A percentile compares a stretch with the other conserved stretches of the same genome.
Conservation (phyloP, 1,139 yeast genomes). For the Hemisphaericaspora xylanilytica region DNA sequence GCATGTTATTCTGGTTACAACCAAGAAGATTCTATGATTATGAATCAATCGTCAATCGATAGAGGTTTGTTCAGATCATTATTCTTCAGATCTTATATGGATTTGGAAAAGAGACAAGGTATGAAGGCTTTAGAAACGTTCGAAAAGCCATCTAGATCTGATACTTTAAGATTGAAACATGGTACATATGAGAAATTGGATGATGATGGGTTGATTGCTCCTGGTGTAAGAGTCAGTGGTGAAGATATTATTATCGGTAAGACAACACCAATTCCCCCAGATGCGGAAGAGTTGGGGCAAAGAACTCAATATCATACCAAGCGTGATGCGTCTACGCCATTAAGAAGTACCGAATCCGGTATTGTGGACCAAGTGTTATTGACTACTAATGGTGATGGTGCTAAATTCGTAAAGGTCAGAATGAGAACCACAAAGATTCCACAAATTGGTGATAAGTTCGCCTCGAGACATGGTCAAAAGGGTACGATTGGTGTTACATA, state of each 20-base stretch:
- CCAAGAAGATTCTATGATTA: slow-evolving; percentile 99
- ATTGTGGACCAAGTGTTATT: slow-evolving; percentile 96
- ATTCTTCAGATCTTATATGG: slow-evolving; percentile 97
- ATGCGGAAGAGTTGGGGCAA: slow-evolving; percentile 96
- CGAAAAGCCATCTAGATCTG: slow-evolving; percentile 93
- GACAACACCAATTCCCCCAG: slow-evolving; percentile 98
- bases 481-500: slow-evolving; percentile 99
- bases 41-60: slow-evolving; percentile 97
- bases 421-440: slow-evolving; percentile 99
- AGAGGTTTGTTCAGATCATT: slow-evolving; percentile 94
- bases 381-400: slow-evolving; percentile 97
- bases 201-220: slow-evolving; percentile 96
- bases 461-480: slow-evolving; percentile 99
- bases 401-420: slow-evolving; percentile 94
- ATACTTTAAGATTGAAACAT: slow-evolving; percentile 90
- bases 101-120: slow-evolving; percentile 97
- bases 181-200: slow-evolving; percentile 98
- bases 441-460: slow-evolving; percentile 98
- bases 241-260: slow-evolving; percentile 98
- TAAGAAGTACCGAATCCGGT: slow-evolving; percentile 96
- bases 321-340: slow-evolving; percentile 97
- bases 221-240: slow-evolving; percentile 98
- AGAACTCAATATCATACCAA: slow-evolving; percentile 97
- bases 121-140: slow-evolving; percentile 96
- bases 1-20: slow-evolving; percentile 97